Percentiles rank a stretch among this genome's conserved stretches.
Conservation (phyloP, 2,329 filamentous ascomycete species). For the Drechslerella dactyloides region DNA sequence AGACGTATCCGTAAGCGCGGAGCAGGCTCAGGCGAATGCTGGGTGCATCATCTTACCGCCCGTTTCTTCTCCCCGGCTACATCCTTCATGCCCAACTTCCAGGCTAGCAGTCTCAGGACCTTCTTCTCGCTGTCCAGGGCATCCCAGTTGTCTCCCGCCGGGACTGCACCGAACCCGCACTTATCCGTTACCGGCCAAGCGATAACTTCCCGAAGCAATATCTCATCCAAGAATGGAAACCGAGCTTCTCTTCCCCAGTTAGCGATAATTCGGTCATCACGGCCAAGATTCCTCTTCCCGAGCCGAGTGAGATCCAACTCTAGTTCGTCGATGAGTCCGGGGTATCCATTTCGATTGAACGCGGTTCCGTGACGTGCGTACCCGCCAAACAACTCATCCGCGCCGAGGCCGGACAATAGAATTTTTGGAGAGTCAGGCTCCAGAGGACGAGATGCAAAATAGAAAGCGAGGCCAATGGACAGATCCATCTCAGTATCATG, state of each 20-base stretch:
- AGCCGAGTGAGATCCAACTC: constrained; percentile 83
- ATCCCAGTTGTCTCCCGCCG: constrained; percentile 54
- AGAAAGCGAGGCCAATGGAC: constrained; percentile 90
- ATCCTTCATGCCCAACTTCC: constrained; percentile 71
- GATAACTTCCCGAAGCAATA: constrained; percentile 81
- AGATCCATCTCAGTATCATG: constrained; percentile 99
- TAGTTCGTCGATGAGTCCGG: constrained; percentile 78
- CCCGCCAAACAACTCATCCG: constrained; percentile 94
- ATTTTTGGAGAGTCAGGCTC: constrained; percentile 65
- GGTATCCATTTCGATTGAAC: constrained; percentile 71
- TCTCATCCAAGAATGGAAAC: constrained; percentile 89
- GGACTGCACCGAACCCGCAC: constrained; percentile 74
- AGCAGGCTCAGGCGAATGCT: background rate
- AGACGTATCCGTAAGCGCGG: constrained; percentile 48
- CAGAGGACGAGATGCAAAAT: constrained; percentile 83
- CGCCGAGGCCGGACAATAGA: constrained; percentile 87
- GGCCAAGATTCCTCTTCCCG: constrained; percentile 90
- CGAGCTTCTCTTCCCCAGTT: constrained; percentile 88
- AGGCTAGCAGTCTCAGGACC: constrained; percentile 76
- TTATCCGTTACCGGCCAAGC: constrained; percentile 78
- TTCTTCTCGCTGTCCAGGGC: constrained; percentile 68
- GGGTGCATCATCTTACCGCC: constrained; percentile 64
- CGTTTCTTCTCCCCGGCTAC: constrained; percentile 90
- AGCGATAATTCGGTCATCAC: constrained; percentile 88
- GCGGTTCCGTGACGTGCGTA: constrained; percentile 84